These are phyloP conservation scores for Colletotrichum zoysiae DNA, from an alignment of 2,329 filamentous ascomycete genomes.

Conservation along the genomic window DNA sequence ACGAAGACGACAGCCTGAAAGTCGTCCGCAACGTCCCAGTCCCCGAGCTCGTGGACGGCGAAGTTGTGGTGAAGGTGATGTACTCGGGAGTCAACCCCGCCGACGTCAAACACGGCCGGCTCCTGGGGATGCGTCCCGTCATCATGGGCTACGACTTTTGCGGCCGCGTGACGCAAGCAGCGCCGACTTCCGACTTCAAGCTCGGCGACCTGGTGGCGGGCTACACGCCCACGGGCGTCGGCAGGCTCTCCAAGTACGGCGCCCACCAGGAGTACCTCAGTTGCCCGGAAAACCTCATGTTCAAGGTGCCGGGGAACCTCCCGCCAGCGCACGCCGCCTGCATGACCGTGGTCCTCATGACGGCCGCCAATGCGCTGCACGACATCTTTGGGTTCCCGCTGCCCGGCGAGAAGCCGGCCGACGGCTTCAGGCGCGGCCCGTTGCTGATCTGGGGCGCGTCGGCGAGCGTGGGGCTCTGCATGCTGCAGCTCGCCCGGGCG, in stretches of 20 bases:
- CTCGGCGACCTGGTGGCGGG: constrained; percentile 28
- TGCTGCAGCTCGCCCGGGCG: constrained; percentile 51
- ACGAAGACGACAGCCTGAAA: constrained; percentile 22
- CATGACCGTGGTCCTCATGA: constrained; percentile 37
- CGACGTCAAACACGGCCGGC: constrained; percentile 25
- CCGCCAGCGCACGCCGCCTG: constrained; percentile 38
- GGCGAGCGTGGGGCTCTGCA: constrained; percentile 50
- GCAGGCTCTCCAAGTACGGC: constrained; percentile 25
- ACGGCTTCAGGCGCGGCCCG: constrained; percentile 37
- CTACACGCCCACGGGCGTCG: constrained; percentile 18
- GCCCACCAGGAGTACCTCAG: constrained; percentile 29
- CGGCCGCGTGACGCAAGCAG: constrained; percentile 15
- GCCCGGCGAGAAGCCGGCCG: constrained; percentile 20
- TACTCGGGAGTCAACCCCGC: constrained; percentile 37
- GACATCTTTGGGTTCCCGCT: constrained; percentile 42
- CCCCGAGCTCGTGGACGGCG: background rate
- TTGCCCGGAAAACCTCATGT: constrained; percentile 20
- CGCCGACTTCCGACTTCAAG: background rate
- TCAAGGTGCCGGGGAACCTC: constrained; percentile 33
- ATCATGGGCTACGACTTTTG: constrained; percentile 35
- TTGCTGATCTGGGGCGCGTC: constrained; percentile 55
- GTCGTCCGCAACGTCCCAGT: constrained; percentile 22
- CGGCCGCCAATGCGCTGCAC: constrained; percentile 45
- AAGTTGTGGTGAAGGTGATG: constrained; percentile 16
- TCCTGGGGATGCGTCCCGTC: constrained; percentile 13